Base-by-base conservation (phyloP, 1,284 basidiomycete species). In the Ganoderma lingzhi region DNA sequence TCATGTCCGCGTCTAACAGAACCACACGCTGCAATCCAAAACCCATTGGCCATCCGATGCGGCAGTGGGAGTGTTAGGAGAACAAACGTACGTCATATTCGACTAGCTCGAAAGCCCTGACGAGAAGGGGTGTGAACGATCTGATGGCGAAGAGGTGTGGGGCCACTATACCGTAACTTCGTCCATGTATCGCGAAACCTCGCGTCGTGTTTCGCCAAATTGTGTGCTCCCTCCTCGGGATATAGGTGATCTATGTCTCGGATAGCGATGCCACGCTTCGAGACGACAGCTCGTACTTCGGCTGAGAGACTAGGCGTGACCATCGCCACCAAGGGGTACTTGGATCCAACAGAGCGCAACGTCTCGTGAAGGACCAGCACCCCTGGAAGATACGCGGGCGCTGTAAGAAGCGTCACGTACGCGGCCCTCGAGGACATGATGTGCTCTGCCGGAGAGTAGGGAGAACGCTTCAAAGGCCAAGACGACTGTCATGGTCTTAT, bases 1-100 rank as follows among this genome's bases (percentile, higher is more conserved):
- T 86, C 95, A 99, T 99, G 82, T 98, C 97, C 17, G 91, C 90
- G 78, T 98, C 97, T 63, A 98, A 84, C 60, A 98, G 84, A 58
- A 96, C 91, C 56, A 98, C 83, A 17, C 94, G 89, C 89, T 96
- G 74, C 23, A 53, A 42, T 44, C 48, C 62, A 41, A 44, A 30
- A 28, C 28, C 28, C 15, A 67, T 61, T 39, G 23, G 48, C 62
- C 19, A 56, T 41, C 12, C 14, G n/a, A 32, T 60, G 23, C n/a
- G 28, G 42, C 14, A 10, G 3, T 32, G n/a, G 32, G 3, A 39
- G 37, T 14, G 55, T 23, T 37, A n/a, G 23, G 28, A 41, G 2
- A 14, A 78, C 85, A 1, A 14, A 78, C 85, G 76, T 79, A 93
- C 94, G 45, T 95, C 91, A 79, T 89, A 97, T 75, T 93, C 88